Evolutionary conservation across 2,329 filamentous ascomycete genomes (phyloP).

Genomic region (Ascocoryne sarcoides): DNA sequence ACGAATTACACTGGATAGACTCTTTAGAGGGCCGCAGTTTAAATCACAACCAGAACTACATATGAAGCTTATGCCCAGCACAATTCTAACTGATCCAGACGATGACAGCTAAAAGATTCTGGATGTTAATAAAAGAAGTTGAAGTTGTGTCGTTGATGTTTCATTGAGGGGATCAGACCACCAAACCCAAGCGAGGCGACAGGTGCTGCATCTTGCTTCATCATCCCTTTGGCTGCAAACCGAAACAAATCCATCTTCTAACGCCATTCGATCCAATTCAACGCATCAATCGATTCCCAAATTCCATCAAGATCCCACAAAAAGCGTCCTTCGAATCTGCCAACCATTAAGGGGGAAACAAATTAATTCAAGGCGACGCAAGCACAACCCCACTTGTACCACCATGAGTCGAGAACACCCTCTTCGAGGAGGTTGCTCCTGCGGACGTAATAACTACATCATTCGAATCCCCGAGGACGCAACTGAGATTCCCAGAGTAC

Average conservation of each 20-base stretch:
- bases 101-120: neutral
- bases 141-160: neutral
- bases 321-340: neutral
- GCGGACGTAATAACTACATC: slow-evolving; percentile 76
- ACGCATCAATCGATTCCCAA: neutral
- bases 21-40: too few species aligned
- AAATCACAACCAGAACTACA: too few species aligned
- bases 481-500: slow-evolving; percentile 52
- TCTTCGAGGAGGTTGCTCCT: slow-evolving; percentile 72
- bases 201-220: too few species aligned
- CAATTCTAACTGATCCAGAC: neutral
- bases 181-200: neutral
- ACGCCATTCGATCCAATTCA: neutral
- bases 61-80: too few species aligned
- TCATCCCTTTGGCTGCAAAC: neutral
- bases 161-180: neutral
- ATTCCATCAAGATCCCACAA: neutral
- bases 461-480: slow-evolving; percentile 57
- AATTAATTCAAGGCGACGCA: neutral
- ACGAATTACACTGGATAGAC: too few species aligned
- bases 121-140: neutral
- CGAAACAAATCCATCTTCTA: neutral
- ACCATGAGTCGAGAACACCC: slow-evolving; percentile 41
- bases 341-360: neutral
- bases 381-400: neutral